phyloP scores from a whole-genome alignment of 1,284 basidiomycete genomes.

The Testicularia cyperi region DNA sequence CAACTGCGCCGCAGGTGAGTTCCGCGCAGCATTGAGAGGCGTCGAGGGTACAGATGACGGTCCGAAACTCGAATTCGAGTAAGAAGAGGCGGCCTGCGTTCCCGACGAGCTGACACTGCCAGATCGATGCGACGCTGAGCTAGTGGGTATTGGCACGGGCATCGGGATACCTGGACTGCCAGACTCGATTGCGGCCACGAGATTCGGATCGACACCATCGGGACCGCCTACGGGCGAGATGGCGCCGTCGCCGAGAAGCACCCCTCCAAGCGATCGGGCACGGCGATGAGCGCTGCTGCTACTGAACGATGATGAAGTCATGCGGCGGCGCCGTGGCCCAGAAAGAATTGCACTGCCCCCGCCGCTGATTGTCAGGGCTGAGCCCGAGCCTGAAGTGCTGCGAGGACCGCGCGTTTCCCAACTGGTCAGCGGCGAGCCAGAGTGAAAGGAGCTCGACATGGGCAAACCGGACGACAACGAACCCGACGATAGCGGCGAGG shows the following conservation, averaged over 20 bases:
- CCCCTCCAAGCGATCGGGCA: conserved; percentile 51
- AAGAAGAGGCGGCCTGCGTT: conserved; percentile 22
- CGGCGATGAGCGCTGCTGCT: conserved; percentile 49
- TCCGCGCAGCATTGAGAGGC: conserved; percentile 2
- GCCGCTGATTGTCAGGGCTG: conserved; percentile 13
- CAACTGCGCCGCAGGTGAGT: too few species aligned
- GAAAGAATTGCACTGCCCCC: conserved; percentile 29
- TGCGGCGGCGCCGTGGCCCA: conserved; percentile 20
- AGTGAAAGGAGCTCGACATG: conserved; percentile 21
- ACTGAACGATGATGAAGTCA: conserved; percentile 28
- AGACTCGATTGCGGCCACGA: conserved; percentile 55
- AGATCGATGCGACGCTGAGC: conserved; percentile 19
- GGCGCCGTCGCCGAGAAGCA: conserved; percentile 36
- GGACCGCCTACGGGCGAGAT: conserved; percentile 55
- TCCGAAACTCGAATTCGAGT: conserved; percentile 17
- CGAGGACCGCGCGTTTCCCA: conserved; percentile 24
- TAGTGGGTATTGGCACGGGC: conserved; percentile 24
- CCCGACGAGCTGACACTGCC: conserved; percentile 35
- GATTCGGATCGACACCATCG: conserved; percentile 56
- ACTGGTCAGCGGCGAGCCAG: conserved; percentile 18
- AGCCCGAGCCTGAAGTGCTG: conserved; percentile 22
- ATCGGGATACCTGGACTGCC: conserved; percentile 38
- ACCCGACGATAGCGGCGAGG: conserved; percentile 27
- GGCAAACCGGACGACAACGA: conserved; percentile 14
- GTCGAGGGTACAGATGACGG: conserved; percentile 29